Base-by-base conservation (phyloP, 2,329 filamentous ascomycete species). In the Monilinia vaccinii-corymbosi region DNA sequence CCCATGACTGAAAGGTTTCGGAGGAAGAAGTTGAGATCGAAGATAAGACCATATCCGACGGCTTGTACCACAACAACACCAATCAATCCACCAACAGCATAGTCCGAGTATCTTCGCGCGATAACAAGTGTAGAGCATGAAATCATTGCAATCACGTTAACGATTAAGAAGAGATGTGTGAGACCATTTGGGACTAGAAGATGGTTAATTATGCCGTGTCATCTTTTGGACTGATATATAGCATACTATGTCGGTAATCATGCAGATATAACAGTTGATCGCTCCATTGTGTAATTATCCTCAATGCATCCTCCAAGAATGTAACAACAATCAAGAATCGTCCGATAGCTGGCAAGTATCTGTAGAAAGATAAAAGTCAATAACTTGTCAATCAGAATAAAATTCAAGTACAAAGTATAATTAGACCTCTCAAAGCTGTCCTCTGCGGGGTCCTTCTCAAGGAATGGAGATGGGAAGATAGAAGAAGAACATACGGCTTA, bases 1-100 rank as follows among this genome's bases (percentile, higher is more conserved):
- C 94, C 94, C 79, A 97, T 93, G 70, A 99, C 94, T 66, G 91
- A 96, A 63, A 99, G 81, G 74, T 99, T 99, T 77, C 94, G 92
- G 66, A 99, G 88, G 86, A 99, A 99, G 82, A 99, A 99, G 84
- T 97, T 99, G 72, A 97, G 84, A 76, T 99, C 94, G 75, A 99
- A 97, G 75, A 99, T 96, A 64, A 99, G 83, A 62, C 94, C 94
- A 74, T 99, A 99, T 69, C 94, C 94, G 60, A 99, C 83, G 23
- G 93, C 94, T 77, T 99, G 94, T 38, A 91, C 87, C 64, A 99
- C 76, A 56, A 99, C 93, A 57, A 99, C 94, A 57, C 79, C 88
- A 74, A 97, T 88, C 65, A 99, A 88, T 64, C 93, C 94, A 63
- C 79, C 84, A 62, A 97, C 94, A 62, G 93, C 94, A 75, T 91